These are phyloP conservation scores for Hippophae gyantsensis DNA, from an alignment of 306 rosid genomes.

Conservation along the genomic window DNA sequence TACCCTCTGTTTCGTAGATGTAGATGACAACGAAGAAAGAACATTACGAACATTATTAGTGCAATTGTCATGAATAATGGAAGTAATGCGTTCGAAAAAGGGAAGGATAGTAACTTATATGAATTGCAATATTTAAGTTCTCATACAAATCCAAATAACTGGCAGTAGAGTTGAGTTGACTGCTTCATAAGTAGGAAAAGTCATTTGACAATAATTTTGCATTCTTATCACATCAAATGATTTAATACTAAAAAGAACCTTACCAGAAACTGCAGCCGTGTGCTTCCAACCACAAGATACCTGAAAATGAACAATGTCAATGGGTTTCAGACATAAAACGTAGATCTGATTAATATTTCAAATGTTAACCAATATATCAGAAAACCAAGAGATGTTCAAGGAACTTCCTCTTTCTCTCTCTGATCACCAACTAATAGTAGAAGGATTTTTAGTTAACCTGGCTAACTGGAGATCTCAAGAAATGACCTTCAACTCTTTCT, in stretches of 20 bases:
- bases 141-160: neutral
- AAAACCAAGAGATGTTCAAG: neutral
- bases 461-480: slow-evolving; percentile 49
- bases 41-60: neutral
- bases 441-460: slow-evolving; percentile 37
- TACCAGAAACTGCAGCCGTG: slow-evolving; percentile 85
- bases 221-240: too few relatives aligned
- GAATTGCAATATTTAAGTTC: too few relatives aligned
- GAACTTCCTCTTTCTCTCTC: too few relatives aligned
- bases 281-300: slow-evolving; percentile 99
- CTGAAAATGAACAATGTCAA: slow-evolving; percentile 26
- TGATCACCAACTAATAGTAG: neutral
- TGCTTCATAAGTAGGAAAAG: neutral
- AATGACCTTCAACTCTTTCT: slow-evolving; percentile 79
- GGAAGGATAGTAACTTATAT: too few relatives aligned
- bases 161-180: neutral
- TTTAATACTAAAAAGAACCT: neutral
- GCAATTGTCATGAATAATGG: neutral
- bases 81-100: neutral
- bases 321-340: slow-evolving; percentile 3
- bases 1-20: slow-evolving; percentile 45
- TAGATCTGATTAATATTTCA: neutral
- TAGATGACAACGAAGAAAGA: neutral
- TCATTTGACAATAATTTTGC: neutral
- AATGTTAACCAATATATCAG: neutral